Conservation (phyloP, 768 basidiomycete genomes). For the Amanita inopinata region DNA sequence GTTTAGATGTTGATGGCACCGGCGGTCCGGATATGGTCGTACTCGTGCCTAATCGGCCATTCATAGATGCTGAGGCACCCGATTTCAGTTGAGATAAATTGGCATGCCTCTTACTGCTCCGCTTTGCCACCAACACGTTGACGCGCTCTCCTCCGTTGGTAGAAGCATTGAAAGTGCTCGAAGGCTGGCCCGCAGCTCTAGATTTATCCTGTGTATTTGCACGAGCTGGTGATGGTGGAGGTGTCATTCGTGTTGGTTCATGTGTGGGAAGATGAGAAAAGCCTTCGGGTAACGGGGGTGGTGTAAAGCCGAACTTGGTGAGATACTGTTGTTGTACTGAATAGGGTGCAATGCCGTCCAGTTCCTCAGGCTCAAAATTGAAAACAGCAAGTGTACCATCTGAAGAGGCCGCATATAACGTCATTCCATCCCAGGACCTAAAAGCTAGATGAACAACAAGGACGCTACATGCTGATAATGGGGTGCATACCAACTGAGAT, state of each 20-base stretch:
- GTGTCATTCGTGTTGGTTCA: conserved; percentile 25
- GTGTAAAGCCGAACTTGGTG: conserved; percentile 67
- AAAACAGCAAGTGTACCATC: conserved; percentile 92
- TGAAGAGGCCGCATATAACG: conserved; percentile 89
- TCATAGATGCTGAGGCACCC: conserved; percentile 18
- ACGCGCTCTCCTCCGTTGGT: conserved; percentile 45
- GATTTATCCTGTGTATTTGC: conserved; percentile 18
- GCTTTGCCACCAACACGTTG: conserved; percentile 68
- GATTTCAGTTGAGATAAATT: conserved; percentile 17
- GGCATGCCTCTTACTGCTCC: conserved; percentile 54
- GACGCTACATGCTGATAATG: conserved; percentile 6
- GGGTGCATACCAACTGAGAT: conserved; percentile 76
- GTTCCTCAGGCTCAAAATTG: conserved; percentile 69
- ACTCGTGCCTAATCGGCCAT: conserved; percentile 5
- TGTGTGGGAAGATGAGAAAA: conserved; percentile 42
- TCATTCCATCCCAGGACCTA: conserved; percentile 90
- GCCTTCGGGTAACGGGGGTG: conserved; percentile 60
- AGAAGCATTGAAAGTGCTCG: conserved; percentile 14
- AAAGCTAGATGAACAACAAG: background rate
- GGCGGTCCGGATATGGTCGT: conserved; percentile 6
- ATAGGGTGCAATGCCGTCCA: conserved; percentile 72
- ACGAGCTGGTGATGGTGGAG: conserved; percentile 37
- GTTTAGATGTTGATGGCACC: conserved; percentile 22
- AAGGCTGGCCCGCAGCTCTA: conserved; percentile 25
- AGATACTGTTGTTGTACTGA: conserved; percentile 72